Base-by-base conservation (phyloP, 2,329 filamentous ascomycete species). In the Cordyceps pruinosa region DNA sequence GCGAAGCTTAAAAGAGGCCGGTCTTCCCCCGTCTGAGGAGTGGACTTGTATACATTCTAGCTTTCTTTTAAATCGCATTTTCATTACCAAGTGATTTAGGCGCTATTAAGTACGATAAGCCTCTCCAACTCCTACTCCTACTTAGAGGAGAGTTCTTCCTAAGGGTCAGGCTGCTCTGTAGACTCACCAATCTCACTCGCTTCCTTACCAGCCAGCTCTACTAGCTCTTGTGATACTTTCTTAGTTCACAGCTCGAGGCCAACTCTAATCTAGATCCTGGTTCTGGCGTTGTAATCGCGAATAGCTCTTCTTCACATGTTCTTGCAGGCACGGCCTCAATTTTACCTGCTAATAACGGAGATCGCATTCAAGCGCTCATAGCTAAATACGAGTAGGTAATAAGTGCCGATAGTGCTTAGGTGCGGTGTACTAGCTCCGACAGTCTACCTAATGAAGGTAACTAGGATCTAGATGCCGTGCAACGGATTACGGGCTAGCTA, bases 351-450 rank as follows among this genome's bases (percentile, higher is more conserved):
- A 34, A 50, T 13, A 28, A 50, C 23, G 32, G 7, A 50, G 34
- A 50, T 9, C 47, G 47, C 34, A 50, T 50, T 39, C 47, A 21
- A 28, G 47, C 34, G 34, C 47, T 50, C 47, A 50, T 50, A 34
- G 35, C 48, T 32, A 37, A 50, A 37, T 50, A 50, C 13, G 47
- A n/a, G 32, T 10, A 50, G 30, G 47, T 50, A 37, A 50, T 37
- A 32, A 50, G 21, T 21, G 47, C 25, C 32, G 47, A 50, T 21
- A 13, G 12, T 50, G 47, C 19, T 50, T 12, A 19, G 47, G 37
- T 32, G 19, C 19, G 6, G 32, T 17, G 19, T 48, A 6, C 19
- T 15, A 37, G 47, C 47, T 50, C 21, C 32, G 32, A n/a, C 7
- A 50, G 6, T n/a, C 30, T 10, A 8, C 5, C 47, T 12, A n/a